Conservation (phyloP, 2,329 filamentous ascomycete species). For the Trichoderma brevicompactum region DNA sequence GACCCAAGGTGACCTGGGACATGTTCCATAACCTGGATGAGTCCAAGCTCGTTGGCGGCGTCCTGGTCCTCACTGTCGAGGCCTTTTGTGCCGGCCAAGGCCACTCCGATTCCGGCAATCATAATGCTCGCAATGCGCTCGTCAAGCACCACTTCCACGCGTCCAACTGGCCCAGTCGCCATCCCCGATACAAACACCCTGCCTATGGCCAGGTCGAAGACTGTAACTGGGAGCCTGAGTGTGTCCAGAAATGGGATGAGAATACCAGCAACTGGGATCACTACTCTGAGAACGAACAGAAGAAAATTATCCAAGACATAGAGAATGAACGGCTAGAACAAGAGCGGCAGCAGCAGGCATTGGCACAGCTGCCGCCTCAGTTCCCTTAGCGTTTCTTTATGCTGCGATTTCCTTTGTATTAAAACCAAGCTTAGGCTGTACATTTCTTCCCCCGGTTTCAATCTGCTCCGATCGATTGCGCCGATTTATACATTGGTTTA, state of each 20-base stretch:
- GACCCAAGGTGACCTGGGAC: conserved; percentile 60
- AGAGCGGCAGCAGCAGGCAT: conserved; percentile 17
- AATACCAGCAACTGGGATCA: conserved; percentile 64
- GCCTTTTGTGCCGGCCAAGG: conserved; percentile 75
- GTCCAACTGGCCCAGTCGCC: conserved; percentile 69
- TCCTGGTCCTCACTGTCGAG: conserved; percentile 71
- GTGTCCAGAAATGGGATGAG: conserved; percentile 68
- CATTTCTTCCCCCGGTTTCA: not conserved
- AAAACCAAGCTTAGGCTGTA: not conserved
- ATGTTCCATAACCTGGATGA: conserved; percentile 68
- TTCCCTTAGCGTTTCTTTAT: not conserved
- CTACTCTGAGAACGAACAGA: conserved; percentile 63
- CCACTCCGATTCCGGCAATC: conserved; percentile 73
- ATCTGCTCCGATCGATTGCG: not conserved
- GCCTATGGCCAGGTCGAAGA: conserved; percentile 71
- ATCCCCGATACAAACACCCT: conserved; percentile 69
- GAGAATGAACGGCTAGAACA: conserved; percentile 12
- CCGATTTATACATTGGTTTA: conserved; percentile 7
- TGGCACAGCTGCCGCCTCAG: conserved; percentile 3
- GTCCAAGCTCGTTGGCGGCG: conserved; percentile 65
- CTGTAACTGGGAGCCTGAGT: conserved; percentile 71
- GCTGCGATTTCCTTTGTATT: not conserved
- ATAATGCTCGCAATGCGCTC: conserved; percentile 66
- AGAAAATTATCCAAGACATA: conserved; percentile 48
- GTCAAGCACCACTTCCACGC: conserved; percentile 78